A percentile compares a stretch with the other conserved stretches of the same genome.
These are phyloP conservation scores for Cucurbita ficifolia DNA, from an alignment of 306 rosid genomes.

Conservation along the genomic window DNA sequence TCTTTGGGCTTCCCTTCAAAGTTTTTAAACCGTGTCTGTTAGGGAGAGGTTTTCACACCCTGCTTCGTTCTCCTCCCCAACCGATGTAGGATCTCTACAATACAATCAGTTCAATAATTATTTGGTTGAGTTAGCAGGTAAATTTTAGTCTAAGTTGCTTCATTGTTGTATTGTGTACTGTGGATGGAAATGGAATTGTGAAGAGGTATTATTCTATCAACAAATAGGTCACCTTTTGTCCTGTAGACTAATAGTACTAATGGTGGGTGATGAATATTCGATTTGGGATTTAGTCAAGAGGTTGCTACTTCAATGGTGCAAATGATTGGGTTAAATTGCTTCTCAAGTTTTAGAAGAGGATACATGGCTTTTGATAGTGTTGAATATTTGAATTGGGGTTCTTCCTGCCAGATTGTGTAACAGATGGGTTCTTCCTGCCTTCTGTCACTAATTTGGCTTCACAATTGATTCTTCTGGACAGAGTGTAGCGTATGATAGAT, in stretches of 20 bases:
- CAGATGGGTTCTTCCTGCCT: no score
- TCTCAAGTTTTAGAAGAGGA: not conserved
- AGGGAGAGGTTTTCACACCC: no score
- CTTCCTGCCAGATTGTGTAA: not conserved
- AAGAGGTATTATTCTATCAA: not conserved
- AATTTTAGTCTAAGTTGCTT: not conserved
- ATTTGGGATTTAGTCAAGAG: not conserved
- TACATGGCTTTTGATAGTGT: not conserved
- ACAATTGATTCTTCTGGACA: conserved; percentile 16
- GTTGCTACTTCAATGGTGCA: not conserved
- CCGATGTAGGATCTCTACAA: no score
- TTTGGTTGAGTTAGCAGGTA: not conserved
- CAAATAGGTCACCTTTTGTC: not conserved
- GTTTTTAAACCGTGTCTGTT: no score
- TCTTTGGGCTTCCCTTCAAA: no score
- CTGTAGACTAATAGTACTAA: not conserved
- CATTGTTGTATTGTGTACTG: not conserved
- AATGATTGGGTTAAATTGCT: not conserved
- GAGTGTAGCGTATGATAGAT: conserved; percentile 84
- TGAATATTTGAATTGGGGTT: not conserved
- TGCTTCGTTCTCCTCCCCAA: no score
- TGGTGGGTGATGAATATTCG: not conserved
- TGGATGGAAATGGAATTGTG: not conserved
- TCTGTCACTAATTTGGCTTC: not conserved
- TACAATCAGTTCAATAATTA: not conserved